Evolutionary conservation across 2,329 filamentous ascomycete species (phyloP).

Genomic region (Fonsecaea nubica): DNA sequence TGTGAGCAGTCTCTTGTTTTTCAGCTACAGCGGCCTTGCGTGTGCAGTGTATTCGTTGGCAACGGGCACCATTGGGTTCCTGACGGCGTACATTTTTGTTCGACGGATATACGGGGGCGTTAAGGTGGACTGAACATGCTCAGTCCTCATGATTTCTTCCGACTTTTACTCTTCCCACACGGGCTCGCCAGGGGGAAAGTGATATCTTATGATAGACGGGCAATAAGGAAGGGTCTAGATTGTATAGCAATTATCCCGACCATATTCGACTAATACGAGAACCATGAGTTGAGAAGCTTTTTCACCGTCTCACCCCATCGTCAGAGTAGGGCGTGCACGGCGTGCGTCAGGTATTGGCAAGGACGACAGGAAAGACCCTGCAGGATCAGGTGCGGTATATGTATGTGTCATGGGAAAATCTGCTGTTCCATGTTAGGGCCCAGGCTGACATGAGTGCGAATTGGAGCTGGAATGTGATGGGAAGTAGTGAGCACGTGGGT

Average conservation of each 20-base stretch:
- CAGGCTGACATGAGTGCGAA: neutral
- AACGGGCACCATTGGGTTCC: conserved; percentile 82
- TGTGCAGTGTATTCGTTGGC: conserved; percentile 81
- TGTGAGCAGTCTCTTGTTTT: conserved; percentile 80
- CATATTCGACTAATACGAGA: conserved; percentile 13
- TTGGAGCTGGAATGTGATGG: neutral
- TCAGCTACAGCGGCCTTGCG: conserved; percentile 81
- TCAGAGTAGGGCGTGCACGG: neutral
- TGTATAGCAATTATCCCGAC: conserved; percentile 17
- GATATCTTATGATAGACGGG: conserved; percentile 12
- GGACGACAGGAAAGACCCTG: neutral
- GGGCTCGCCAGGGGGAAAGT: conserved; percentile 2
- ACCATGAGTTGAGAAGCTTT: neutral
- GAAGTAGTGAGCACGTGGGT: conserved; percentile 11
- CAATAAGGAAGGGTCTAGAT: conserved; percentile 18
- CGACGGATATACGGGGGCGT: conserved; percentile 68
- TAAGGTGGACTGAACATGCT: conserved; percentile 38
- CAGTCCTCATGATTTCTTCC: neutral
- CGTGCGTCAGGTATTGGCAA: neutral
- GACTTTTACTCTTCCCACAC: neutral
- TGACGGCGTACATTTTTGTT: conserved; percentile 84
- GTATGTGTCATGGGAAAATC: neutral
- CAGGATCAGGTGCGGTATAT: neutral
- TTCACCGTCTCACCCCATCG: neutral
- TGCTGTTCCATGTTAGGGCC: neutral